Evolutionary conservation across 352 stramenopile genomes (phyloP), one percentile per base, ranked within the genome.

Genomic region (Globisporangium cystogenes): DNA sequence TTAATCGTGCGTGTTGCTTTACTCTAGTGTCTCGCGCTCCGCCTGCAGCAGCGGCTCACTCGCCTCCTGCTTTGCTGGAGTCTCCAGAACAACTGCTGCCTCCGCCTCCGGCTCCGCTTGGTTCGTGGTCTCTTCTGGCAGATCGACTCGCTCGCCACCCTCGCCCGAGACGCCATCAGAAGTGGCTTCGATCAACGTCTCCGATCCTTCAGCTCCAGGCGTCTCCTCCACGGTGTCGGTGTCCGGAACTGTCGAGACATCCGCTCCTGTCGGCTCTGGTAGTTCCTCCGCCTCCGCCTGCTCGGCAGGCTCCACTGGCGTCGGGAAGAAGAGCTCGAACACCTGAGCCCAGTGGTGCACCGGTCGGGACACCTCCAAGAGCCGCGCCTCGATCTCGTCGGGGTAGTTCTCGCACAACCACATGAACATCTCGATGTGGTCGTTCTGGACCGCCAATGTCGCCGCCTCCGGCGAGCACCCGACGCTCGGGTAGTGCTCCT

Each of bases 331-430:
- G 33, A 39, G 33, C 14, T 54, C 49, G 18, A 47, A 12, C 0
- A 54, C 23, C 16, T 45, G 37, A 7, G 8, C 8, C 49, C 49
- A 47, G 26, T 47, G 49, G 18, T 16, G 49, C 37, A 35, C 21
- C 20, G 16, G 14, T 23, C 11, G 10, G 26, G 37, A 15, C 18
- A 15, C 14, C 3, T n/a, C 16, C 4, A 46, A 24, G 11, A 37
- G 16, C 8, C 18, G 1, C 18, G 36, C 7, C 4, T 39, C 24
- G 3, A 47, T 37, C 3, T 21, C 11, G 1, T 54, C 49, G 1
- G 35, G 37, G 26, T 27, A 47, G 16, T 54, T 23, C 40, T 16
- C 36, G n/a, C 26, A 27, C 35, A 54, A 18, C 49, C 49, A 54
- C 18, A 47, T 16, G 49, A 47, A 44, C 49, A 47, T 47, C 36